Evolutionary conservation across 768 basidiomycete genomes (phyloP), one percentile per base, ranked within the genome.

Genomic region (Exidia glandulosa): DNA sequence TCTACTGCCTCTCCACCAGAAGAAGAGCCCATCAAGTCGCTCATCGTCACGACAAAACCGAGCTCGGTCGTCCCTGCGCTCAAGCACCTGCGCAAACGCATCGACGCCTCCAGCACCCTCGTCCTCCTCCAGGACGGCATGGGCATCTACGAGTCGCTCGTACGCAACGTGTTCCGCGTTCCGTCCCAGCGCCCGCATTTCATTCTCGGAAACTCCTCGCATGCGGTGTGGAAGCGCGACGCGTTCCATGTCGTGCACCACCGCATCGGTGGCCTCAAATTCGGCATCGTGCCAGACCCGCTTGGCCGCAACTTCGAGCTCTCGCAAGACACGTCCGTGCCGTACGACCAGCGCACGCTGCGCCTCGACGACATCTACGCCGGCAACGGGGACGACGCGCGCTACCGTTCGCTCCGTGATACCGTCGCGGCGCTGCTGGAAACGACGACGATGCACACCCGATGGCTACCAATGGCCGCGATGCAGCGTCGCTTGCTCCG

Each of bases 41-140:
- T 99, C 59, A 76, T 97, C 70, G 79, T 97, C 62, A 82, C 90
- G 45, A 82, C 88, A 58, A 95, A 94, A 70, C 87, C 90, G 1
- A 78, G 84, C 16, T 75, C 79, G 9, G 88, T 87, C 3, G 57
- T 85, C 3, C 67, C 70, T 2, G 83, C 87, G 3, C 64, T 99
- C 34, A 70, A 72, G 19, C 67, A 70, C 0, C 79, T 97, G 59
- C 72, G 79, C 19, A 82, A 81, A 13, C 81, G 92, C 19, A 72
- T 97, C 23, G 76, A 79, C 3, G 68, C 78, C 0, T 70, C 79
- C 56, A 88, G 86, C 48, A 95, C 94, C 34, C 84, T 98, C 63
- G 89, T 95, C 2, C 80, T 99, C n/a, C 72, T 97, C 58, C 90
- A 95, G 67, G 95, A 95, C 69, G 95, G 95, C 29, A 89, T 96